phyloP scores from a whole-genome alignment of 2,329 filamentous ascomycete genomes.

The Sporothrix brunneoviolacea region DNA sequence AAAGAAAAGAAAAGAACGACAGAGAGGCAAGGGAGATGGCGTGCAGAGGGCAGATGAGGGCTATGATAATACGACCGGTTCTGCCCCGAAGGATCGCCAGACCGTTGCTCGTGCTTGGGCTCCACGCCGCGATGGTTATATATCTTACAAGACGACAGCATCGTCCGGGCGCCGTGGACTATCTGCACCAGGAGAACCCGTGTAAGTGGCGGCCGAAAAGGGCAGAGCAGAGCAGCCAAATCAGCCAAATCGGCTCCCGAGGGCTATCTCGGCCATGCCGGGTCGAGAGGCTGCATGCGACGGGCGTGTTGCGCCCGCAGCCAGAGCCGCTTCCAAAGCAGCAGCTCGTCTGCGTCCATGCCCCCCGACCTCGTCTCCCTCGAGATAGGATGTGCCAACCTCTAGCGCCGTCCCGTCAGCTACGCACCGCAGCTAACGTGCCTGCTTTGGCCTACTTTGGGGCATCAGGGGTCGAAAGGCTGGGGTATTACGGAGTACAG shows the following conservation, averaged over 20 bases:
- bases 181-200: too few species aligned
- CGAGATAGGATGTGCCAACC: conserved; percentile 8
- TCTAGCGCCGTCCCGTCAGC: background rate
- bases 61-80: too few species aligned
- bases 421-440: background rate
- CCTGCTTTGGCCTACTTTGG: background rate
- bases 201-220: too few species aligned
- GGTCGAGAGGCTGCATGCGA: too few species aligned
- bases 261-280: too few species aligned
- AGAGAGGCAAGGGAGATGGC: background rate
- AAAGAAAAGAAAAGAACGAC: background rate
- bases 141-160: too few species aligned
- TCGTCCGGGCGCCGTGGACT: too few species aligned
- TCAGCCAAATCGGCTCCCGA: too few species aligned
- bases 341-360: background rate
- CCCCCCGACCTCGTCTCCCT: background rate
- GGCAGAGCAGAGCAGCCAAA: too few species aligned
- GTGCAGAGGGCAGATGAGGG: too few species aligned
- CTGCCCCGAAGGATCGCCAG: background rate
- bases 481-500: background rate
- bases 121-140: conserved; percentile 5
- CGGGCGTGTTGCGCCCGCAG: too few species aligned
- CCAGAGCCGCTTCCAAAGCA: too few species aligned
- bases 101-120: background rate
- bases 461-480: background rate